Conservation (phyloP, 139 green algal species). For the Zygnema cylindricum region DNA sequence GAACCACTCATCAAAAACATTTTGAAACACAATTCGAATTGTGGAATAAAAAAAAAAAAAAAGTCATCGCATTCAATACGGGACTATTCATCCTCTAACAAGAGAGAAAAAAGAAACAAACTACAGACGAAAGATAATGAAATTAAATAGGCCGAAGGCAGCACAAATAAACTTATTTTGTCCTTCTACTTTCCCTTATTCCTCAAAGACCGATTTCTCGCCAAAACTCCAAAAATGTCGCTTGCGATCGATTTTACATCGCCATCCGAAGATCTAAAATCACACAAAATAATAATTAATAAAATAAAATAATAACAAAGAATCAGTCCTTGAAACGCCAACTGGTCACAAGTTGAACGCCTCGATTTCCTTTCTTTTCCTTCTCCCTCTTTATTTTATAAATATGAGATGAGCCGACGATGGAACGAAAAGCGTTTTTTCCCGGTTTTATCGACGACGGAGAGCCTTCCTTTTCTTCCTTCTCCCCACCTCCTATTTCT, state of each 20-base stretch:
- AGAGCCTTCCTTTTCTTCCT: no score
- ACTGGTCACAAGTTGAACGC: not conserved
- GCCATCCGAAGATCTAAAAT: not conserved
- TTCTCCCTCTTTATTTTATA: no score
- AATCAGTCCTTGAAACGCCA: not conserved
- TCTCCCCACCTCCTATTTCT: no score
- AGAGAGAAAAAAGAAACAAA: not conserved
- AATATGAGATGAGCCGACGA: not conserved
- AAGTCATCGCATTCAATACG: not conserved
- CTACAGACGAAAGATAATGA: not conserved
- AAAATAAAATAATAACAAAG: not conserved
- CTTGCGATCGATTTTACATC: not conserved
- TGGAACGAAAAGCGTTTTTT: no score
- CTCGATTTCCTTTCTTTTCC: no score
- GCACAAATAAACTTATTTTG: not conserved
- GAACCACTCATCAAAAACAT: not conserved
- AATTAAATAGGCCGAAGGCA: not conserved
- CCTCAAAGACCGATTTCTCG: not conserved
- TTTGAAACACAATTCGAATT: no score
- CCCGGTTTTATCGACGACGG: no score
- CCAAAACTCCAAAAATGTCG: not conserved
- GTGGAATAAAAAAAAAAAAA: not conserved
- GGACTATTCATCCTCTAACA: not conserved
- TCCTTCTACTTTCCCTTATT: not conserved
- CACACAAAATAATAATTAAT: not conserved